A percentile compares a stretch with the other conserved stretches of the same genome.
phyloP scores from a whole-genome alignment of 2,329 filamentous ascomycete species.

The Botrytis porri region DNA sequence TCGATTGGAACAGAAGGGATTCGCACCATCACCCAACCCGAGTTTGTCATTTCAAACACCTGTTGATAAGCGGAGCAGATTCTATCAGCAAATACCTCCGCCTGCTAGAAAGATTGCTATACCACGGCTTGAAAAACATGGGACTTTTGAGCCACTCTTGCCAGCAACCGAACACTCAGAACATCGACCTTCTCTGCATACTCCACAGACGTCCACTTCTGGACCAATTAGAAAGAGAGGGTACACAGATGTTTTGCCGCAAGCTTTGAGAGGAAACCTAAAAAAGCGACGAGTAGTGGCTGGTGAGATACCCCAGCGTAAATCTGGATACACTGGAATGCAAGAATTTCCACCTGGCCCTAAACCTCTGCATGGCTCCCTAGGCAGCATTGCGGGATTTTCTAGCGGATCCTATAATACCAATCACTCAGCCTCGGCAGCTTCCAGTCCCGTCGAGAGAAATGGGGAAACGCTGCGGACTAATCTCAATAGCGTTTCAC shows the following conservation, averaged over 20 bases:
- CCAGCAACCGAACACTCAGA: not conserved
- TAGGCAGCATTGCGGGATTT: not conserved
- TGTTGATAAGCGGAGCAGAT: not conserved
- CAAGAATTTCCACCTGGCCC: not conserved
- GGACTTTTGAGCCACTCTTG: not conserved
- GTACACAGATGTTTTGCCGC: not conserved
- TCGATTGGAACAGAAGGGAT: not conserved
- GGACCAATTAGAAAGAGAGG: not conserved
- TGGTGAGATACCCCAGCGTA: not conserved
- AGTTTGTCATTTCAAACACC: not conserved
- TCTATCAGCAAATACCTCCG: not conserved
- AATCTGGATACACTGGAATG: not conserved
- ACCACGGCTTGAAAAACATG: not conserved
- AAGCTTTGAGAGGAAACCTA: not conserved
- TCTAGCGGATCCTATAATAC: no score
- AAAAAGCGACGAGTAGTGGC: slow-evolving; percentile 2
- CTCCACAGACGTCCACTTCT: not conserved
- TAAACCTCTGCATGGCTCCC: not conserved
- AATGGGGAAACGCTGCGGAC: not conserved
- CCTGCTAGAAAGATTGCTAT: not conserved
- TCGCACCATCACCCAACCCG: not conserved
- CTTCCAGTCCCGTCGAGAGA: not conserved
- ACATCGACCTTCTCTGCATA: not conserved
- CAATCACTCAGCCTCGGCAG: not conserved
- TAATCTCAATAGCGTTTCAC: not conserved